Base-by-base conservation (phyloP, 2,329 filamentous ascomycete genomes). In the Aspergillus quadricinctus region DNA sequence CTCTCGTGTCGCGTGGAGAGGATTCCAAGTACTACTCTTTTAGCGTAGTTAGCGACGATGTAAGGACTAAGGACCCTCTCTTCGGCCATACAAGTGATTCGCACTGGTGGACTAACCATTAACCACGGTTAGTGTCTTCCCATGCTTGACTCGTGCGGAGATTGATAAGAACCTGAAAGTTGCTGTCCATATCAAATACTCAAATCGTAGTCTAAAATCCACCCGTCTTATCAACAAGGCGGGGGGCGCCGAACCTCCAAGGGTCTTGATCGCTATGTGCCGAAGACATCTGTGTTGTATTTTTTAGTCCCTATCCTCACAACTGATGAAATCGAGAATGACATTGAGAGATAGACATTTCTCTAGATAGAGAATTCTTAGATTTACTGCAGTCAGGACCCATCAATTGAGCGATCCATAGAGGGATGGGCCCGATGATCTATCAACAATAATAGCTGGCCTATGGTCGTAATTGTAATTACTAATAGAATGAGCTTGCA, bases 211-310 rank as follows among this genome's bases (percentile, higher is more conserved):
- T n/a, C n/a, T n/a, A n/a, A n/a, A 46, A 23, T 27, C 29, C 28
- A n/a, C n/a, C 19, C 6, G n/a, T 46, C 55, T 57, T 57, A 57
- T 57, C 55, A 54, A 40, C 17, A 17, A 14, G 10, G n/a, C 55
- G 55, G 55, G 46, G n/a, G 29, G 37, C 51, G 46, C 55, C 55
- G 55, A 57, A 49, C 19, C 43, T 48, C 19, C 31, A 23, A 11
- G 11, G 8, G 7, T 14, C n/a, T 46, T 54, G 55, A 57, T 57
- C 54, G 55, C 55, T 35, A 48, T n/a, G 21, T 29, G 48, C 51
- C 55, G 55, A 57, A n/a, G 40, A 54, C 19, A 27, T 50, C 40
- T 3, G 14, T 6, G 11, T 31, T 14, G 10, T 4, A 10, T 29
- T 9, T 11, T 14, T 14, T 5, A 4, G 4, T 31, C 10, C 29